Conservation (phyloP, 1,284 basidiomycete genomes). For the Xerocomus minutiporus region DNA sequence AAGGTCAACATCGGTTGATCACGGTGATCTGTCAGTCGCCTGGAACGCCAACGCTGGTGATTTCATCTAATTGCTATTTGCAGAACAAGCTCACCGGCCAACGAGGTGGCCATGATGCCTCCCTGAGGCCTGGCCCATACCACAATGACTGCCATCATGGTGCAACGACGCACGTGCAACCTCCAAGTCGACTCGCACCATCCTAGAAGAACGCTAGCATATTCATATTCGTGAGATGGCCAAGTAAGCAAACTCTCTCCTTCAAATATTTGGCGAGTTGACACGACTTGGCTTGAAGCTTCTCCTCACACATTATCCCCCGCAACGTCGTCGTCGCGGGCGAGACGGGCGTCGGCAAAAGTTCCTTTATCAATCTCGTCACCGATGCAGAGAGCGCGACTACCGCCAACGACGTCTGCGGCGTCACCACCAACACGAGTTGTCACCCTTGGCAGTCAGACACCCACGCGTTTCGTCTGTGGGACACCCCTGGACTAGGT, state of each 20-base stretch:
- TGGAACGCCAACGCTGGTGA: too few species aligned
- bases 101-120: conserved; percentile 18
- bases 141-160: not conserved
- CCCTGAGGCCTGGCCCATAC: not conserved
- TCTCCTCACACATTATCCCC: conserved; percentile 1
- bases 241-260: not conserved
- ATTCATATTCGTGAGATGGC: conserved; percentile 2
- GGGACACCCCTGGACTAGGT: conserved; percentile 30
- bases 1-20: too few species aligned
- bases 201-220: not conserved
- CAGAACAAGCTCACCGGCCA: too few species aligned
- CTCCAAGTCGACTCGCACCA: not conserved
- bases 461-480: conserved; percentile 21
- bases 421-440: conserved; percentile 18
- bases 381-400: conserved; percentile 11
- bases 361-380: conserved; percentile 29
- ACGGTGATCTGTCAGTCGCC: too few species aligned
- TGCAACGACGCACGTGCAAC: not conserved
- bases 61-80: too few species aligned
- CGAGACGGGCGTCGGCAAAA: conserved; percentile 29
- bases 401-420: conserved; percentile 24
- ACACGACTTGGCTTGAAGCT: not conserved
- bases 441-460: conserved; percentile 20
- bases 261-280: not conserved
- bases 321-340: conserved; percentile 26